Evolutionary conservation across 176 grass and related monocot species (phyloP), one percentile per base, ranked within the genome.

Genomic region (Tuctoria greenei): DNA sequence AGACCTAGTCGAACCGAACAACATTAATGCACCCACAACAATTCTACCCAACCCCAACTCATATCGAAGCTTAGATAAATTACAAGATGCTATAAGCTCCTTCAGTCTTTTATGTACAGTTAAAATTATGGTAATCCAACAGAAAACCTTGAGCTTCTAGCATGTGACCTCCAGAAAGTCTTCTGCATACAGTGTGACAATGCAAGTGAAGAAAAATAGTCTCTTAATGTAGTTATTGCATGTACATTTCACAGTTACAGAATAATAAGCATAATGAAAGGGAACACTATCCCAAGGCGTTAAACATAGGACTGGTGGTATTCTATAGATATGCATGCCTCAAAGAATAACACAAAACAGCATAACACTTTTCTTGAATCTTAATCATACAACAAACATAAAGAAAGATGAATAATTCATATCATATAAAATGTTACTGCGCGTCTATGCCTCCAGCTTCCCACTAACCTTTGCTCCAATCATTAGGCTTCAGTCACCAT

Each of bases 41-140:
- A 56, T 43, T 11, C 4, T 24, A 39, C 16, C 3, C 5, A 9
- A 8, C 17, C 28, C 7, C 12, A 34, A 80, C 1, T 7, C 34
- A 38, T 47, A 64, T 14, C 21, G 8, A 44, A 64, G 46, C 56
- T 65, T 57, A 56, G 37, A 69, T 39, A 80, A 70, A 74, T 79
- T 74, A 74, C 75, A 88, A 49, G 55, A 70, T 84, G 45, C 37
- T 74, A 56, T 80, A 79, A 24, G 38, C 65, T 80, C 81, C 40
- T 64, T 69, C 16, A 51, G 16, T 20, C 49, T 20, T 51, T 51
- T 51, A 51, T 51, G 49, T 51, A 51, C 49, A 51, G 49, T 51
- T 51, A 51, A 51, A 47, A 51, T 51, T 51, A 51, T 14, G 14
- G 49, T 51, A 16, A 20, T 20, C 6, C 16, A 51, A 51, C 17